Evolutionary conservation across 2,329 filamentous ascomycete genomes (phyloP).

Genomic region (Dothideomycetidae sp.): DNA sequence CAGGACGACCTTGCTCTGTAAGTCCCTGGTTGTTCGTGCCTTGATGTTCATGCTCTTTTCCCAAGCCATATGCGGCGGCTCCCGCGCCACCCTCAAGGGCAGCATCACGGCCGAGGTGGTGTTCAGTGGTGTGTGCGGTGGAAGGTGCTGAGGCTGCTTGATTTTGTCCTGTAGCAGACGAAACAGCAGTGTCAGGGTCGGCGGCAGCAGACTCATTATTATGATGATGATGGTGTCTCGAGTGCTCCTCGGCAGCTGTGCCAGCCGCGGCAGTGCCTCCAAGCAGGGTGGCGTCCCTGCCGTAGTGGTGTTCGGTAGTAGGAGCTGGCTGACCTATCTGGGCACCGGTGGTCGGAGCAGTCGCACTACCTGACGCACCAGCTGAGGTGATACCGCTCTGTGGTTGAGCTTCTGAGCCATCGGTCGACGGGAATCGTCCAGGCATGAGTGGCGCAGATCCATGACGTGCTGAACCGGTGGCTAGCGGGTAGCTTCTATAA

Average conservation of each 20-base stretch:
- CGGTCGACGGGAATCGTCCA: slow-evolving; percentile 6
- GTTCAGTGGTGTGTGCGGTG: slow-evolving; percentile 10
- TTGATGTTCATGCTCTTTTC: slow-evolving; percentile 7
- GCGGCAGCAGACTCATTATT: slow-evolving; percentile 1
- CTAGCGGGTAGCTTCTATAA: slow-evolving; percentile 15
- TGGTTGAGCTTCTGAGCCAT: slow-evolving; percentile 1
- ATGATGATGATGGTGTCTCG: slow-evolving; percentile 17
- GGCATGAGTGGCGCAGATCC: slow-evolving; percentile 6
- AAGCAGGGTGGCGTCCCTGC: slow-evolving; percentile 17
- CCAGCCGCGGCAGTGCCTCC: slow-evolving; percentile 22
- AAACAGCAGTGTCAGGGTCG: slow-evolving; percentile 4
- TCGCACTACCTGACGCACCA: background rate
- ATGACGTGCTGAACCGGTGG: slow-evolving; percentile 4
- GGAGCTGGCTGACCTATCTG: background rate
- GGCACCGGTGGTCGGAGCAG: slow-evolving; percentile 1
- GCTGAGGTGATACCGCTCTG: background rate
- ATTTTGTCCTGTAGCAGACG: slow-evolving; percentile 1
- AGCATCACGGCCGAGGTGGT: slow-evolving; percentile 22
- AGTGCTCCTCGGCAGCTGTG: slow-evolving; percentile 21
- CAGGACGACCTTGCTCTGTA: background rate
- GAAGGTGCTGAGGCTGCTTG: background rate
- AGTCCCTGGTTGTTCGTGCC: background rate
- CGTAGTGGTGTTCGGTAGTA: slow-evolving; percentile 12
- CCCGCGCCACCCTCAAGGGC: slow-evolving; percentile 21
- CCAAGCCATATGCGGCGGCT: slow-evolving; percentile 13